A percentile compares a stretch with the other conserved stretches of the same genome.
These are phyloP conservation scores for Echria macrotheca DNA, from an alignment of 495 filamentous ascomycete species.

Conservation along the genomic window DNA sequence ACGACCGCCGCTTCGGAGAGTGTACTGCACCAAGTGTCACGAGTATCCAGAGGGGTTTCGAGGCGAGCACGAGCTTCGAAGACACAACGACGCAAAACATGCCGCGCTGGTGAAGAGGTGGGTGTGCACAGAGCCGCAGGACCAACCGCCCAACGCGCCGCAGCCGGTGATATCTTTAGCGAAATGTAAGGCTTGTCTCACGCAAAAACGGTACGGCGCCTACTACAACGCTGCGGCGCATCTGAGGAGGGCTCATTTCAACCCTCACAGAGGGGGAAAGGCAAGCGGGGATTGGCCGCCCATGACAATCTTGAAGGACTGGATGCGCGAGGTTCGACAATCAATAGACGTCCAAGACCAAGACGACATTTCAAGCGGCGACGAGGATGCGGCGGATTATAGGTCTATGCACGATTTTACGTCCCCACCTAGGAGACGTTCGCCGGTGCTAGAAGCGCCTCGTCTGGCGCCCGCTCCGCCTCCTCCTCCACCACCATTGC, in stretches of 20 bases:
- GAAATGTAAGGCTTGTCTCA: conserved; percentile 84
- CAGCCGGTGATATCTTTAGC: conserved; percentile 63
- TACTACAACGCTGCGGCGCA: conserved; percentile 98
- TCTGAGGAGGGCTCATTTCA: conserved; percentile 83
- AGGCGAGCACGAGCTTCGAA: conserved; percentile 86
- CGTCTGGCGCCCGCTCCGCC: conserved; percentile 40
- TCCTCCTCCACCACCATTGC: conserved; percentile 51
- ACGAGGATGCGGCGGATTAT: conserved; percentile 39
- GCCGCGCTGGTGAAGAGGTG: conserved; percentile 67
- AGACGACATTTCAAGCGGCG: conserved; percentile 42
- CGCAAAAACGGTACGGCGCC: conserved; percentile 77
- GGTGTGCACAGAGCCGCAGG: conserved; percentile 56
- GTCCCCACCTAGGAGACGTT: conserved; percentile 32
- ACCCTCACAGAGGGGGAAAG: conserved; percentile 71
- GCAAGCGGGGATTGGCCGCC: conserved; percentile 79
- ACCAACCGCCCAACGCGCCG: conserved; percentile 34
- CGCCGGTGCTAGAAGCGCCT: conserved; percentile 35
- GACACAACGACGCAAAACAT: conserved; percentile 82
- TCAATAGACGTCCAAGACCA: conserved; percentile 42
- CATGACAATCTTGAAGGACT: conserved; percentile 79
- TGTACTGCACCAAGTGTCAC: conserved; percentile 71
- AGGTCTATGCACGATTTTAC: conserved; percentile 36
- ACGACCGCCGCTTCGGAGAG: conserved; percentile 71
- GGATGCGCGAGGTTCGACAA: conserved; percentile 71
- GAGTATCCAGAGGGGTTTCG: conserved; percentile 85